These are phyloP conservation scores for Coemansia sp. DNA, from an alignment of 192 early-diverging fungal species.

Conservation along the genomic window DNA sequence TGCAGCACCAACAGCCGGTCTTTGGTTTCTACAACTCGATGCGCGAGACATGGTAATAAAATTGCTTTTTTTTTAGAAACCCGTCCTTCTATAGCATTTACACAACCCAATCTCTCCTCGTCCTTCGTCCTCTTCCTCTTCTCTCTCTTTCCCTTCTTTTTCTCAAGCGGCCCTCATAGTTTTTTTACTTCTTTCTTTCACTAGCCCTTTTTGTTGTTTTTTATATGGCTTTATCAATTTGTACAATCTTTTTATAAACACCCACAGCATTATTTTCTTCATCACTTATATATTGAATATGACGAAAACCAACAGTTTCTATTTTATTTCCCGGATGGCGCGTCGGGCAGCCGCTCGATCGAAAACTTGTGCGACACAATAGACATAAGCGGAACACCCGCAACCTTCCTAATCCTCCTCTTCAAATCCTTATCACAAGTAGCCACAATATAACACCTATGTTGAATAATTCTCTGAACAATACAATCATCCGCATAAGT, in stretches of 20 bases:
- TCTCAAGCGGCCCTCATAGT: too few relatives aligned
- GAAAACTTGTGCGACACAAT: slow-evolving; percentile 86
- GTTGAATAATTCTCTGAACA: slow-evolving; percentile 88
- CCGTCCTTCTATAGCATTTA: too few relatives aligned
- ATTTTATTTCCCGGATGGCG: slow-evolving; percentile 9
- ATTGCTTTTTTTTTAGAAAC: too few relatives aligned
- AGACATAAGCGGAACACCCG: slow-evolving; percentile 98
- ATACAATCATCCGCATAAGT: slow-evolving; percentile 99
- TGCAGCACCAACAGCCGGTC: slow-evolving; percentile 9
- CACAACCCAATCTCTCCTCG: too few relatives aligned
- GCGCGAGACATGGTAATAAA: not conserved
- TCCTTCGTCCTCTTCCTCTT: too few relatives aligned
- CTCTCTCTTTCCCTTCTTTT: too few relatives aligned
- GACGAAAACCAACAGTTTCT: too few relatives aligned
- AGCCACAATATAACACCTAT: slow-evolving; percentile 97
- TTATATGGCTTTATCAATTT: not conserved
- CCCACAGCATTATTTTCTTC: not conserved
- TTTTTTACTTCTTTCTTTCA: not conserved
- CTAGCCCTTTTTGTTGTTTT: not conserved
- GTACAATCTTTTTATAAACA: not conserved
- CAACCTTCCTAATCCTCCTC: slow-evolving; percentile 90
- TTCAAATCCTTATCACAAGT: slow-evolving; percentile 98
- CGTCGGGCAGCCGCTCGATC: slow-evolving; percentile 93
- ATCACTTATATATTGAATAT: not conserved
- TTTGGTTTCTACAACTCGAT: slow-evolving; percentile 16